Percentiles rank a stretch among this genome's conserved stretches.
phyloP scores from a whole-genome alignment of 768 basidiomycete species.

The Pleurotus eryngii region DNA sequence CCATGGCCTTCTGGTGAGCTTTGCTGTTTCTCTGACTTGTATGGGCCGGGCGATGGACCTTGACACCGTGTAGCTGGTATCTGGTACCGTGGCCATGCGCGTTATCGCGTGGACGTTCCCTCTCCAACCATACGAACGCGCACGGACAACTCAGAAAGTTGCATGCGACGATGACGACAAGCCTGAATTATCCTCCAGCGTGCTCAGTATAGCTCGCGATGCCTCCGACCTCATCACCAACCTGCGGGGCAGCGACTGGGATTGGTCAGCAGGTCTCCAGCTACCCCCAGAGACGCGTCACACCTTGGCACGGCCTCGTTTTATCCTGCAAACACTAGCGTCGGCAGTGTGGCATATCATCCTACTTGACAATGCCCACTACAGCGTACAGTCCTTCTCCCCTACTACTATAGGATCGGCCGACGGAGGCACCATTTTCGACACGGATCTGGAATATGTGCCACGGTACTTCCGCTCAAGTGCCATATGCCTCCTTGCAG shows the following conservation, averaged over 20 bases:
- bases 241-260: conserved; percentile 59
- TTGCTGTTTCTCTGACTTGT: not conserved
- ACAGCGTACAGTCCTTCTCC: conserved; percentile 42
- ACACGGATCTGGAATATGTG: conserved; percentile 29
- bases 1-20: conserved; percentile 42
- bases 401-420: conserved; percentile 39
- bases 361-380: conserved; percentile 43
- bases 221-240: conserved; percentile 48
- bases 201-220: conserved; percentile 26
- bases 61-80: conserved; percentile 28
- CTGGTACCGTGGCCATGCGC: conserved; percentile 34
- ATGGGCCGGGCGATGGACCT: not conserved
- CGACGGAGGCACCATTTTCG: conserved; percentile 40
- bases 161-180: not conserved
- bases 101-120: conserved; percentile 39
- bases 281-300: conserved; percentile 38
- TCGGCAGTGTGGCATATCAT: conserved; percentile 33
- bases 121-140: conserved; percentile 25
- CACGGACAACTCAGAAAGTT: not conserved
- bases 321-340: conserved; percentile 30
- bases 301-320: conserved; percentile 33
- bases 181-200: conserved; percentile 2
- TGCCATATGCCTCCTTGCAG: conserved; percentile 37
- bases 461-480: conserved; percentile 41
- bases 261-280: conserved; percentile 47